Conservation (phyloP, 345 rosid genomes). For the Citrus trifoliata region DNA sequence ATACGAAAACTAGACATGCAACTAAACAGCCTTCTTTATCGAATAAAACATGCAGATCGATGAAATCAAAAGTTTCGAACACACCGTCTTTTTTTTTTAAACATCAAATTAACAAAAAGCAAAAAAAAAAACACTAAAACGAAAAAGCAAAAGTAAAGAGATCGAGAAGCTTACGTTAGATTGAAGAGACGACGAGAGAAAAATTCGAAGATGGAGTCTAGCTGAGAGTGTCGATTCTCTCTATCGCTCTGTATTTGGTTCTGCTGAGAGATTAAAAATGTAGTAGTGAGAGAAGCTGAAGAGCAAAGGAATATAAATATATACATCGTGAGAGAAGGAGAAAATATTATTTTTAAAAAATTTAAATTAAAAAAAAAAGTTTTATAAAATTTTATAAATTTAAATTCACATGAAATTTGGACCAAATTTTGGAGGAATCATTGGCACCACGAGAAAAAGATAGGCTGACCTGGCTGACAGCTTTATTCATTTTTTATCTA, state of each 20-base stretch:
- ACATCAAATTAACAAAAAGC: background rate
- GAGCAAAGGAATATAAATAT: background rate
- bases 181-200: slow-evolving; percentile 12
- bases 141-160: background rate
- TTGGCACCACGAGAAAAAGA: slow-evolving; percentile 40
- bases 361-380: too few relatives aligned
- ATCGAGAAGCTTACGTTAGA: slow-evolving; percentile 6
- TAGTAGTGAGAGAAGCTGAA: background rate
- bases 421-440: slow-evolving; percentile 37
- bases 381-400: too few relatives aligned
- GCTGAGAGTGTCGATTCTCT: background rate
- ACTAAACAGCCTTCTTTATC: too few relatives aligned
- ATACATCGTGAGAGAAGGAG: background rate
- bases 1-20: background rate
- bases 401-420: slow-evolving; percentile 36
- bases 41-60: background rate
- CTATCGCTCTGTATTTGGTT: background rate
- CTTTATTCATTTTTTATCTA: background rate
- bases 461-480: slow-evolving; percentile 53
- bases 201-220: background rate
- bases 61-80: background rate
- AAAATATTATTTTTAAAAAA: too few relatives aligned
- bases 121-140: background rate
- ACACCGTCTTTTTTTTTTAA: background rate
- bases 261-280: slow-evolving; percentile 6